Evolutionary conservation across 768 basidiomycete genomes (phyloP).

Genomic region (Pleurotus cornucopiae): DNA sequence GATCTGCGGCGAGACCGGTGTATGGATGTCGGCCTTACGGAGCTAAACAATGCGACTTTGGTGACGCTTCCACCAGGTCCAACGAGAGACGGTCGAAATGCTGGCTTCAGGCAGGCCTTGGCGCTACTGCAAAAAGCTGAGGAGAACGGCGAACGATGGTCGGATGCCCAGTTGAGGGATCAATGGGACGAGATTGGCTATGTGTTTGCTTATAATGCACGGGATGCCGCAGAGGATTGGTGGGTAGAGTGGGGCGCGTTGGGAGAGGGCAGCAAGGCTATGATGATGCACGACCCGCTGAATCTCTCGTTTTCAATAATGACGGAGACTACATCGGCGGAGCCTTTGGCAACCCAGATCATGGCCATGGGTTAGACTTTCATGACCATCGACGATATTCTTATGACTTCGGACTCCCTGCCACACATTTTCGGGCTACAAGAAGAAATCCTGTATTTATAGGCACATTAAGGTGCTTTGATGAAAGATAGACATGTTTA

Average conservation of each 20-base stretch:
- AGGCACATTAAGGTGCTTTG: background rate
- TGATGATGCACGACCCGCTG: slow-evolving; percentile 14
- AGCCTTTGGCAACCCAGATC: background rate
- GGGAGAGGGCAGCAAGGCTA: slow-evolving; percentile 22
- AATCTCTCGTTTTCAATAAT: slow-evolving; percentile 13
- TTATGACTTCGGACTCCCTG: background rate
- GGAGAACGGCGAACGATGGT: slow-evolving; percentile 24
- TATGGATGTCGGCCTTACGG: slow-evolving; percentile 34
- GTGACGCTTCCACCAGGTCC: slow-evolving; percentile 40
- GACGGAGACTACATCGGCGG: background rate
- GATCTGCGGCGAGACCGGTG: slow-evolving; percentile 47
- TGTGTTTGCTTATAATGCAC: slow-evolving; percentile 46
- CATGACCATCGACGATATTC: background rate
- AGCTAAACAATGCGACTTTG: slow-evolving; percentile 37
- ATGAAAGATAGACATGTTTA: background rate
- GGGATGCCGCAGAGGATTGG: slow-evolving; percentile 54
- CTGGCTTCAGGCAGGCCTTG: slow-evolving; percentile 25
- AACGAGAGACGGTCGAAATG: slow-evolving; percentile 37
- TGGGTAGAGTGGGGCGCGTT: slow-evolving; percentile 55
- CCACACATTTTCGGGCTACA: background rate
- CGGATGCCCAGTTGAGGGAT: slow-evolving; percentile 31
- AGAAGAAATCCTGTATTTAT: background rate
- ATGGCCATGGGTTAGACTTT: slow-evolving; percentile 3
- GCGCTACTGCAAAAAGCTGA: background rate
- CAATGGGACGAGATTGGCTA: slow-evolving; percentile 47